These are phyloP conservation scores for Diplosphaera chodatii DNA, from an alignment of 139 green algal species.

Conservation along the genomic window DNA sequence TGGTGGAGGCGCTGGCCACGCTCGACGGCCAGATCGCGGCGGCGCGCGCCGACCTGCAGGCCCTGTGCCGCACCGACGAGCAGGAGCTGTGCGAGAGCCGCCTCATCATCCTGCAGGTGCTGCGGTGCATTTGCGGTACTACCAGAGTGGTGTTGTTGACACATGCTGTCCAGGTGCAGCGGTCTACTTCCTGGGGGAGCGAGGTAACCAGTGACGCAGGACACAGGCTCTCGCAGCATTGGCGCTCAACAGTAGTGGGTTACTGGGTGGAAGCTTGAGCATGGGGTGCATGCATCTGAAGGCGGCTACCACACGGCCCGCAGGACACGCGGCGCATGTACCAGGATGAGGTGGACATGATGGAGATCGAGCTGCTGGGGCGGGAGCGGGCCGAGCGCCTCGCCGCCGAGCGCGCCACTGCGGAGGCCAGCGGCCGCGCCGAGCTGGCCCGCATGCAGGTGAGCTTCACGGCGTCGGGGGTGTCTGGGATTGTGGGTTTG, in stretches of 20 bases:
- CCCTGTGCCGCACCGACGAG: conserved; percentile 16
- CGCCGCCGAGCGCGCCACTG: conserved; percentile 17
- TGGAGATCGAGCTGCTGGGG: conserved; percentile 42
- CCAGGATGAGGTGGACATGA: conserved; percentile 35
- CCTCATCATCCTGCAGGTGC: conserved; percentile 44
- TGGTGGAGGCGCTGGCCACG: conserved; percentile 15
- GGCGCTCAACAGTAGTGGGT: too few relatives aligned
- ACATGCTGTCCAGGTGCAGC: too few relatives aligned
- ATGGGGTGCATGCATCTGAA: too few relatives aligned
- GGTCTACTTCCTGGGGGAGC: too few relatives aligned
- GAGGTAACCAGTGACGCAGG: too few relatives aligned
- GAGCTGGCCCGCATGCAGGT: conserved; percentile 14
- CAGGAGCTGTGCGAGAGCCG: conserved; percentile 41
- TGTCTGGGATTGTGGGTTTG: too few relatives aligned
- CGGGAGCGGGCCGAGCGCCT: conserved; percentile 23
- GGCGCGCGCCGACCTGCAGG: conserved; percentile 21
- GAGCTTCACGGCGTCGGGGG: neutral
- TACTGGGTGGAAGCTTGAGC: too few relatives aligned
- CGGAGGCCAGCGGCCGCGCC: conserved; percentile 27
- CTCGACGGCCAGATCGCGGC: conserved; percentile 25
- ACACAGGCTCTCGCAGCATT: too few relatives aligned
- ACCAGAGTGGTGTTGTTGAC: too few relatives aligned
- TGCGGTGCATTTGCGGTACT: too few relatives aligned
- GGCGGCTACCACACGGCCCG: too few relatives aligned
- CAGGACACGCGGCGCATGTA: conserved; percentile 50